Evolutionary conservation across 768 basidiomycete species (phyloP).

Genomic region (Leccinum subgranulosum): DNA sequence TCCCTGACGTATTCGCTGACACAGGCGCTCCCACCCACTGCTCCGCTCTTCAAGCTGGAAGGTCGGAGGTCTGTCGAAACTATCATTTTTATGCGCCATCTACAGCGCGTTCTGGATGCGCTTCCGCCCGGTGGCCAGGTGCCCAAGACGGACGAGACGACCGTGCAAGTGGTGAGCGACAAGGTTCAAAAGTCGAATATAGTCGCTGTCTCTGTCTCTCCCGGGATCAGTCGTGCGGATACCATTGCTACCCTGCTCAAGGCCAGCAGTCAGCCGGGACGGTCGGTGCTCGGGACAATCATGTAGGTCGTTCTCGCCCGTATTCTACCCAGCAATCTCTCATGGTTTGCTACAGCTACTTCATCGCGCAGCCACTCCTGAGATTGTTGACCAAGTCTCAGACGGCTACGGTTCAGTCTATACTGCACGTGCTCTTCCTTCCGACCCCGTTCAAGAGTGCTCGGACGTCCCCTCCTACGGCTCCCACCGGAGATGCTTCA

Average conservation of each 20-base stretch:
- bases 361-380: slow-evolving; percentile 63
- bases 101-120: slow-evolving; percentile 83
- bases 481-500: slow-evolving; percentile 21
- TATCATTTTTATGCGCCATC: slow-evolving; percentile 65
- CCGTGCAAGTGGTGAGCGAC: slow-evolving; percentile 37
- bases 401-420: slow-evolving; percentile 58
- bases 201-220: slow-evolving; percentile 68
- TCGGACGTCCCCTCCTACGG: slow-evolving; percentile 14
- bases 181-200: slow-evolving; percentile 67
- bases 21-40: slow-evolving; percentile 26
- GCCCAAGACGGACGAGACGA: slow-evolving; percentile 35
- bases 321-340: neutral
- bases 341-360: slow-evolving; percentile 46
- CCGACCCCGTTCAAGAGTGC: slow-evolving; percentile 73
- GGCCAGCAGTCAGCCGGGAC: slow-evolving; percentile 29
- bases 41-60: slow-evolving; percentile 49
- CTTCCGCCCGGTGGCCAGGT: slow-evolving; percentile 61
- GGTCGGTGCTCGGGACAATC: slow-evolving; percentile 42
- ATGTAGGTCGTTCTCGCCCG: slow-evolving; percentile 40
- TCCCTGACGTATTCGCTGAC: slow-evolving; percentile 39
- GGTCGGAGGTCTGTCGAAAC: slow-evolving; percentile 64
- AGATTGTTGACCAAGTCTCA: slow-evolving; percentile 70
- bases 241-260: slow-evolving; percentile 50
- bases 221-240: slow-evolving; percentile 72
- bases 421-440: slow-evolving; percentile 80